phyloP scores from a whole-genome alignment of 1,139 yeast genomes.

The Taiozyma sp. region DNA sequence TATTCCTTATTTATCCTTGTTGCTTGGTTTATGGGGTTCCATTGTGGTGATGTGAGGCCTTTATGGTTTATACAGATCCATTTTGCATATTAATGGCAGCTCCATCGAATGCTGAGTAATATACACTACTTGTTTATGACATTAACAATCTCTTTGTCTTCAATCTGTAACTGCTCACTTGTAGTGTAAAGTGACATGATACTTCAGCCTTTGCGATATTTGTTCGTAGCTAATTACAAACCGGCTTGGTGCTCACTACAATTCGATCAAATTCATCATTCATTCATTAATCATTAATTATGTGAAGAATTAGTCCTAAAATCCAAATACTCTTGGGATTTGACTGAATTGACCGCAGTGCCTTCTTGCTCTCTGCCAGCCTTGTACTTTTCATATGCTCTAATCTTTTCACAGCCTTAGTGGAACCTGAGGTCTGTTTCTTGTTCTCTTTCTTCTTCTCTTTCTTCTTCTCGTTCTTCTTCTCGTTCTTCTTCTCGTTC shows the following conservation, averaged over 20 bases:
- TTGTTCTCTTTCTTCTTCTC: too few species aligned
- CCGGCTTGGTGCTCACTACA: too few species aligned
- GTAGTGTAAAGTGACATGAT: too few species aligned
- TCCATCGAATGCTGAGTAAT: neutral
- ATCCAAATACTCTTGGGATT: neutral
- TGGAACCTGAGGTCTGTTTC: too few species aligned
- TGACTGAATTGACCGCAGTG: neutral
- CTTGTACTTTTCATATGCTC: neutral
- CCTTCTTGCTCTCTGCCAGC: neutral
- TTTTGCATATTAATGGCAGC: neutral
- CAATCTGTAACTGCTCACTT: too few species aligned
- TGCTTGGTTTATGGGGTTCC: neutral
- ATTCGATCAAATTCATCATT: neutral
- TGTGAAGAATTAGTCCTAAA: neutral
- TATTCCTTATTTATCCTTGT: slow-evolving; percentile 3
- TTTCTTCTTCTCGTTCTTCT: too few species aligned
- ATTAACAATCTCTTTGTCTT: neutral
- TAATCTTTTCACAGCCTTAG: neutral
- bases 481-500: too few species aligned
- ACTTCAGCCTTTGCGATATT: too few species aligned
- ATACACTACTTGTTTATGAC: neutral
- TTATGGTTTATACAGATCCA: neutral
- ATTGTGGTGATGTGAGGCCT: slow-evolving; percentile 19
- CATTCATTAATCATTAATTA: neutral
- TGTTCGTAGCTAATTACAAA: too few species aligned